Conservation (phyloP, 805 yeast species). For the Teunomyces stri region DNA sequence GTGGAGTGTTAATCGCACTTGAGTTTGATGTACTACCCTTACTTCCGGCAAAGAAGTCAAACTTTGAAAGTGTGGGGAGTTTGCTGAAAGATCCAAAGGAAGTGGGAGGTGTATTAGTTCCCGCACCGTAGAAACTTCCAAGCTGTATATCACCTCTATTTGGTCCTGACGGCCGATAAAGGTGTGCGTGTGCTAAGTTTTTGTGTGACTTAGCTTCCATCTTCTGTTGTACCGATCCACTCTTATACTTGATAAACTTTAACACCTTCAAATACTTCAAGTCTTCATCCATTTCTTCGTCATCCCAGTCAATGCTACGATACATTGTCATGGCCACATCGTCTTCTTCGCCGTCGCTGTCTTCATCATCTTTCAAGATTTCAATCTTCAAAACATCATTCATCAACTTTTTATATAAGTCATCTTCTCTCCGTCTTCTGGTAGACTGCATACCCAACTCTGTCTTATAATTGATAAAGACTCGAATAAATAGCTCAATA, state of each 20-base stretch:
- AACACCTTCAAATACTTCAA: slow-evolving; percentile 41
- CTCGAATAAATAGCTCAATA: slow-evolving; percentile 32
- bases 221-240: slow-evolving; percentile 8
- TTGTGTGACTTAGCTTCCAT: slow-evolving; percentile 3
- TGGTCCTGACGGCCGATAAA: not conserved
- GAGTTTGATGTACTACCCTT: slow-evolving; percentile 5
- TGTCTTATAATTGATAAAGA: slow-evolving; percentile 39
- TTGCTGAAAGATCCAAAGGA: slow-evolving; percentile 8
- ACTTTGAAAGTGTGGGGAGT: slow-evolving; percentile 10
- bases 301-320: slow-evolving; percentile 45
- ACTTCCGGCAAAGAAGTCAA: slow-evolving; percentile 11
- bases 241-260: slow-evolving; percentile 41
- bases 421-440: slow-evolving; percentile 30
- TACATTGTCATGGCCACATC: slow-evolving; percentile 21
- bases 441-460: slow-evolving; percentile 16
- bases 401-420: slow-evolving; percentile 34
- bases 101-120: slow-evolving; percentile 1
- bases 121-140: not conserved
- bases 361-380: slow-evolving; percentile 29
- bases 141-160: not conserved
- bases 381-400: slow-evolving; percentile 38
- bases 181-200: not conserved
- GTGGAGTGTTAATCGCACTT: not conserved
- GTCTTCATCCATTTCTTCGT: slow-evolving; percentile 47
- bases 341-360: slow-evolving; percentile 25